Conservation (phyloP, 1,284 basidiomycete genomes). For the Fomitopsis betulina region DNA sequence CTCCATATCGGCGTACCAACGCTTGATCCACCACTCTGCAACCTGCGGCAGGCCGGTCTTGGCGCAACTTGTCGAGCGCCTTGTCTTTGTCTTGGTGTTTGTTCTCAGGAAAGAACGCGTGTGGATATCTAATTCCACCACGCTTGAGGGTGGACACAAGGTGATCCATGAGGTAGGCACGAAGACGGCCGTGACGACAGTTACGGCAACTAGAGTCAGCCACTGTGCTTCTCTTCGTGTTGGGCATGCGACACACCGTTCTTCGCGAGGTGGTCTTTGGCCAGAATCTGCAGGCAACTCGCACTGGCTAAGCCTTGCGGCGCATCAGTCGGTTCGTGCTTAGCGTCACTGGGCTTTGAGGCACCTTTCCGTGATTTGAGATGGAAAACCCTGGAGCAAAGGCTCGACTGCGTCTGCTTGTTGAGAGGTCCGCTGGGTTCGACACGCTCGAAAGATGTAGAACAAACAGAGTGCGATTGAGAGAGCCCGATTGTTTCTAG, state of each 20-base stretch:
- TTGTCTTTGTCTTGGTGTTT: constrained; percentile 74
- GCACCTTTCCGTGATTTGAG: constrained; percentile 86
- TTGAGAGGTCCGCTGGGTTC: constrained; percentile 76
- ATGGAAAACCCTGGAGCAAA: constrained; percentile 82
- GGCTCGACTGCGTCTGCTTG: constrained; percentile 76
- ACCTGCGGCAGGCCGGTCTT: constrained; percentile 72
- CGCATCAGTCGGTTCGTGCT: constrained; percentile 77
- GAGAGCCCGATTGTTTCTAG: constrained; percentile 10
- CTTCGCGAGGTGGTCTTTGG: constrained; percentile 94
- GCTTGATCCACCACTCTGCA: constrained; percentile 90
- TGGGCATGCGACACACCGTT: constrained; percentile 50
- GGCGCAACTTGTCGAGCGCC: constrained; percentile 78
- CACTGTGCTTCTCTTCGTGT: neutral
- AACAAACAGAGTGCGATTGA: constrained; percentile 14
- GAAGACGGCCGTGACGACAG: constrained; percentile 78
- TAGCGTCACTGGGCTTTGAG: constrained; percentile 82
- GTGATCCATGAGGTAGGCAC: constrained; percentile 75
- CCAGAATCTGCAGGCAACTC: constrained; percentile 75
- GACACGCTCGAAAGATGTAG: constrained; percentile 28
- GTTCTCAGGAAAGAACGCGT: constrained; percentile 83
- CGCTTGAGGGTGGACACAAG: constrained; percentile 75
- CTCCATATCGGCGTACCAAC: constrained; percentile 65
- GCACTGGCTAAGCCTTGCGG: constrained; percentile 72
- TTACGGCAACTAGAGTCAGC: constrained; percentile 49
- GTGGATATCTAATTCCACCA: constrained; percentile 82